Percentiles rank a stretch among this genome's conserved stretches.
These are phyloP conservation scores for Cladosporium velox DNA, from an alignment of 2,329 filamentous ascomycete species.

Conservation along the genomic window DNA sequence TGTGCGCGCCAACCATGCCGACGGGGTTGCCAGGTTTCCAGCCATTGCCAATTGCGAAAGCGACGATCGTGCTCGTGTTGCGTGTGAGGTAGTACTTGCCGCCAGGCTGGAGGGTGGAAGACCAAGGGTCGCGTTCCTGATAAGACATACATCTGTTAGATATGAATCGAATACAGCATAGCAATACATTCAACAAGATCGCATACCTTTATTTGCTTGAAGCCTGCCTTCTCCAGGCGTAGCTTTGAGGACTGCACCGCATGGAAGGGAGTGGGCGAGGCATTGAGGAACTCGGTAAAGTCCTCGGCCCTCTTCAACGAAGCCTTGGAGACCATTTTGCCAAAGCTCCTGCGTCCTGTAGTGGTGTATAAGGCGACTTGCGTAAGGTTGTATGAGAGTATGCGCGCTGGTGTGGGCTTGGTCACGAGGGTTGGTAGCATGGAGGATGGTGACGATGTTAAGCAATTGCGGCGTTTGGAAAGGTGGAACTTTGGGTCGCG, in stretches of 20 bases:
- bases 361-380: background rate
- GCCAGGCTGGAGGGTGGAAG: conserved; percentile 73
- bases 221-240: conserved; percentile 79
- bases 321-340: conserved; percentile 38
- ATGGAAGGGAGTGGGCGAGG: conserved; percentile 93
- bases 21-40: conserved; percentile 92
- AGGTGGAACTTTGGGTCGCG: conserved; percentile 6
- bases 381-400: background rate
- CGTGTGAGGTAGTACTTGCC: conserved; percentile 96
- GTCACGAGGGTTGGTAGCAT: background rate
- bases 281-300: conserved; percentile 92
- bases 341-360: background rate
- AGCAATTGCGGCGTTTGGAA: conserved; percentile 3
- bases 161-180: background rate
- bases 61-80: conserved; percentile 88
- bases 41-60: conserved; percentile 85
- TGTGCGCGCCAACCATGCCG: conserved; percentile 91
- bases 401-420: background rate
- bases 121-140: conserved; percentile 85
- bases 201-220: conserved; percentile 73
- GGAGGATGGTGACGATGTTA: conserved; percentile 8
- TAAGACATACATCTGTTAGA: background rate
- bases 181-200: background rate
- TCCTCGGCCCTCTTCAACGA: conserved; percentile 64
- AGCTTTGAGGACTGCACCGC: conserved; percentile 78